Base-by-base conservation (phyloP, 257 asterid species). In the Gentiana straminea region DNA sequence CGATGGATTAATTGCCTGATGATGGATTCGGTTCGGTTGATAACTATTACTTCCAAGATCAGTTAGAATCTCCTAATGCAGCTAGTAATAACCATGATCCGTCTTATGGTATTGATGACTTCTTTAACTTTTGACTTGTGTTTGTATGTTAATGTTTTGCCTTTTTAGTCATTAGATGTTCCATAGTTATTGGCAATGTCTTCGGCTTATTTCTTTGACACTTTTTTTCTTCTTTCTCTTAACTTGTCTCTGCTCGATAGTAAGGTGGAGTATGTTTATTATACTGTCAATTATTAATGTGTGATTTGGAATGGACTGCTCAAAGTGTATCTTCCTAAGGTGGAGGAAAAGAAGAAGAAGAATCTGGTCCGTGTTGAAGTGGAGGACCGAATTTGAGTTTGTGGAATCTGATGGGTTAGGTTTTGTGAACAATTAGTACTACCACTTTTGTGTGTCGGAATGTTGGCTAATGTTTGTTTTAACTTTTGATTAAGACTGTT, bases 21-120 rank as follows among this genome's bases (percentile, higher is more conserved):
- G 94, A 81, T 63, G 93, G 70, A 15, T 85, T 80, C 45, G 84
- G 58, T 50, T 64, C 75, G 1, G 52, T 72, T 57, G 88, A 78
- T 4, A 55, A 70, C 55, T 73, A 68, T 62, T 68, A 71, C 66
- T 73, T 77, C 55, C 74, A 72, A 56, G 86, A 81, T 73, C 58
- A 58, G 64, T 55, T 86, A 62, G 62, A 43, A 64, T 70, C 84
- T 9, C 62, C 86, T 11, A 67, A 63, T 57, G 61, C 59, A 49
- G 43, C 51, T 64, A 15, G 24, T 15, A 54, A 11, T 41, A 33
- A 9, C 5, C 41, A 54, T 68, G 55, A 8, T 49, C 44, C 9
- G 13, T 69, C 52, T 59, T 49, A 48, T 58, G 86, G 66, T 39
- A 60, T 70, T 48, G 89, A 78, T 36, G 84, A 52, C 58, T 75